Percentiles rank a stretch among this genome's conserved stretches.
Evolutionary conservation across 2,329 filamentous ascomycete species (phyloP).

Genomic region (Monosporascus cannonballus): DNA sequence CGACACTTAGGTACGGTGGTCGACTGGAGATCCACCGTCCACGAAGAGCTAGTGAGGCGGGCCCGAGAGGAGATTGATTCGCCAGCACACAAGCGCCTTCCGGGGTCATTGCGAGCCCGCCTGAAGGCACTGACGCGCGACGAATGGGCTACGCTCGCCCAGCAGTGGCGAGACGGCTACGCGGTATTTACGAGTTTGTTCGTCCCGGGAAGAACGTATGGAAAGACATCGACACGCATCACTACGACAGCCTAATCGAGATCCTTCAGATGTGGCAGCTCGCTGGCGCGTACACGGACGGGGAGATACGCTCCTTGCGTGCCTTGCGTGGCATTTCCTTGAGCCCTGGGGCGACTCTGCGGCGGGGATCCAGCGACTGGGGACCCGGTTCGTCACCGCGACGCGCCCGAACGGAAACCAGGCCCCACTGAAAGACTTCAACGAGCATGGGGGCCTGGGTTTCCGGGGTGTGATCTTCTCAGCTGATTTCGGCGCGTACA

Average conservation of each 20-base stretch:
- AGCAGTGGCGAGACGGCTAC: slow-evolving; percentile 66
- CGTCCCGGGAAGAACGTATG: slow-evolving; percentile 44
- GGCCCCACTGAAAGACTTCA: slow-evolving; percentile 59
- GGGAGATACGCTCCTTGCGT: slow-evolving; percentile 59
- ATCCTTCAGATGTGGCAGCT: slow-evolving; percentile 54
- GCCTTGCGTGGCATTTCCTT: slow-evolving; percentile 66
- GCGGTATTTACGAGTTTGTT: slow-evolving; percentile 51
- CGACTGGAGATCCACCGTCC: slow-evolving; percentile 67
- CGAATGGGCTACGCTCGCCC: slow-evolving; percentile 60
- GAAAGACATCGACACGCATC: slow-evolving; percentile 68
- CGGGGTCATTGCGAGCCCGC: slow-evolving; percentile 39
- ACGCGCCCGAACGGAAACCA: slow-evolving; percentile 73
- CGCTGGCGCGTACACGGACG: slow-evolving; percentile 52
- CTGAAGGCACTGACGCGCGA: slow-evolving; percentile 44
- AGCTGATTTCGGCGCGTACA: slow-evolving; percentile 69
- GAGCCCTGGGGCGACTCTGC: slow-evolving; percentile 62
- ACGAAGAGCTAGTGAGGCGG: slow-evolving; percentile 47
- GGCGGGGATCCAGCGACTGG: slow-evolving; percentile 49
- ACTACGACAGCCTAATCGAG: slow-evolving; percentile 53
- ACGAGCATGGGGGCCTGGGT: slow-evolving; percentile 48
- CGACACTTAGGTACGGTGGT: slow-evolving; percentile 75
- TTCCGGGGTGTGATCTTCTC: slow-evolving; percentile 60
- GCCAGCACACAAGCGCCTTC: slow-evolving; percentile 35
- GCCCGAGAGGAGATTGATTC: slow-evolving; percentile 44
- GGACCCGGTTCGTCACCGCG: slow-evolving; percentile 47